Evolutionary conservation across 305 asterid genomes (phyloP).

Genomic region (Rubia peregrina): DNA sequence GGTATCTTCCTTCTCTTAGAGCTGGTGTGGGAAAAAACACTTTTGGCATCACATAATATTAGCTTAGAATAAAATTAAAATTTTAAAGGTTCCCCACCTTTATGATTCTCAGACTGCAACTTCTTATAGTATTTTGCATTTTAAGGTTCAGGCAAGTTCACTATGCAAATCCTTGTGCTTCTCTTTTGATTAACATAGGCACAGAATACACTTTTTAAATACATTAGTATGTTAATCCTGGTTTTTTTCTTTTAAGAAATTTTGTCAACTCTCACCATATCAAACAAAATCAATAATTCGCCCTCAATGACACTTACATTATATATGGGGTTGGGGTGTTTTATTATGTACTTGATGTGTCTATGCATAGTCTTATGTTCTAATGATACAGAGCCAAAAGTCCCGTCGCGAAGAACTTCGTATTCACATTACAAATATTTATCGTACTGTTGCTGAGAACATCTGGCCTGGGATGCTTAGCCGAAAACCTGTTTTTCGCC

Average conservation of each 20-base stretch:
- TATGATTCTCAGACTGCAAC: neutral
- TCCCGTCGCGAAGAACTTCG: slow-evolving; percentile 98
- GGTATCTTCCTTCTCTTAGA: slow-evolving; percentile 10
- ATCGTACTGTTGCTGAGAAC: slow-evolving; percentile 88
- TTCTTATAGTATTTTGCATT: neutral
- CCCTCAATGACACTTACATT: neutral
- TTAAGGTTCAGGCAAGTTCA: neutral
- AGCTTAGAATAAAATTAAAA: neutral
- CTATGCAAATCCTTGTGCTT: neutral
- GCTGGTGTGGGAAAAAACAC: neutral
- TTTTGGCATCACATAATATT: neutral
- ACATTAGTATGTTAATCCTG: neutral
- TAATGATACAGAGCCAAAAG: slow-evolving; percentile 76
- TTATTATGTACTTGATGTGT: neutral
- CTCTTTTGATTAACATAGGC: neutral
- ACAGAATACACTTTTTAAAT: neutral
- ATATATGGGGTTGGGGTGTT: neutral
- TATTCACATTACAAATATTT: slow-evolving; percentile 74
- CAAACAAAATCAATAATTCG: neutral
- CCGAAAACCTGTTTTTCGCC: slow-evolving; percentile 94
- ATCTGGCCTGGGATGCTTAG: slow-evolving; percentile 99
- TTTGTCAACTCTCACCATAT: neutral
- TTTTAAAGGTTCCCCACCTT: neutral
- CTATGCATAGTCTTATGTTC: slow-evolving; percentile 16
- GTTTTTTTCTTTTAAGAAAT: neutral